A percentile compares a stretch with the other conserved stretches of the same genome.
Evolutionary conservation across 139 green algal species (phyloP).

Genomic region (Nannochloris sp.): DNA sequence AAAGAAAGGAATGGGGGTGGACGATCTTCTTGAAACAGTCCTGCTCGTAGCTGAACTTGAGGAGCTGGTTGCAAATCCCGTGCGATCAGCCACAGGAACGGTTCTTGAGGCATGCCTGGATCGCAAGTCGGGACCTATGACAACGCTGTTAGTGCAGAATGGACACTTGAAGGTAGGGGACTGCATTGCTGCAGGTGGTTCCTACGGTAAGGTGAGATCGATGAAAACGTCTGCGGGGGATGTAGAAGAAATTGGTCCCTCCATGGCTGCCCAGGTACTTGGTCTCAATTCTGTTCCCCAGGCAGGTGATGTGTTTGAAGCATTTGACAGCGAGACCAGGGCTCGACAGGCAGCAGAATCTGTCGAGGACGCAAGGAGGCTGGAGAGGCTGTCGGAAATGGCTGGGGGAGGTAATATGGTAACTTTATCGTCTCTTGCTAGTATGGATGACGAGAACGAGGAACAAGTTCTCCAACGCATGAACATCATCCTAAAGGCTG

Average conservation of each 20-base stretch:
- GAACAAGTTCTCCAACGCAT: slow-evolving; percentile 54
- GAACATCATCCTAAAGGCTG: slow-evolving; percentile 89
- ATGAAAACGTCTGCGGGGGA: slow-evolving; percentile 53
- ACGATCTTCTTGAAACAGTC: slow-evolving; percentile 75
- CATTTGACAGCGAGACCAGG: slow-evolving; percentile 47
- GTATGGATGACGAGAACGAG: slow-evolving; percentile 56
- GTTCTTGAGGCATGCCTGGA: slow-evolving; percentile 93
- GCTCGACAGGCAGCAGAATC: slow-evolving; percentile 32
- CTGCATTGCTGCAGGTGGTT: slow-evolving; percentile 56
- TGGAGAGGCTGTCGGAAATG: slow-evolving; percentile 49
- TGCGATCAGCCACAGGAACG: slow-evolving; percentile 63
- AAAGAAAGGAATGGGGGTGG: slow-evolving; percentile 75
- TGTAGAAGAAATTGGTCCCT: slow-evolving; percentile 60
- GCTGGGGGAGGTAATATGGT: slow-evolving; percentile 63
- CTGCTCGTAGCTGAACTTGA: slow-evolving; percentile 77
- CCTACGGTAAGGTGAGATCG: slow-evolving; percentile 73
- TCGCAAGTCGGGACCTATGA: slow-evolving; percentile 63
- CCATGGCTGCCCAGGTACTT: slow-evolving; percentile 81
- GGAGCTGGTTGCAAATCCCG: slow-evolving; percentile 69
- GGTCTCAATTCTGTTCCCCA: slow-evolving; percentile 73
- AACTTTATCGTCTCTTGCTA: slow-evolving; percentile 71
- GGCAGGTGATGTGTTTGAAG: slow-evolving; percentile 85
- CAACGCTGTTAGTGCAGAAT: slow-evolving; percentile 82
- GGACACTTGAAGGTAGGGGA: slow-evolving; percentile 85
- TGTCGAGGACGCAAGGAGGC: slow-evolving; percentile 25